Base-by-base conservation (phyloP, 1,284 basidiomycete genomes). In the Kalmanozyma brasiliensis region DNA sequence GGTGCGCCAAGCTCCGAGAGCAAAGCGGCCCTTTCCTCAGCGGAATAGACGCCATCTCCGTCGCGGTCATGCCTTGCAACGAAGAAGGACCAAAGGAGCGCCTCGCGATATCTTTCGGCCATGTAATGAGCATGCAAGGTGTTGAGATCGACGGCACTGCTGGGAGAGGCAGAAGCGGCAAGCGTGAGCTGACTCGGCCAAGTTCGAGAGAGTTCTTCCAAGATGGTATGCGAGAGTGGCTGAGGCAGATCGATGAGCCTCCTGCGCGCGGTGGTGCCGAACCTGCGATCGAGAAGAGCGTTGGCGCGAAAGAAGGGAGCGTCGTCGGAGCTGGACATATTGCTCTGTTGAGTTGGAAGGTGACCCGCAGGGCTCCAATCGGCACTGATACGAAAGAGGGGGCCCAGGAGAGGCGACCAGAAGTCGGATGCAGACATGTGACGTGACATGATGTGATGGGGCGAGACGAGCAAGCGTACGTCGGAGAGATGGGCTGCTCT, bases 11-110 rank as follows among this genome's bases (percentile, higher is more conserved):
- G 57, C 14, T 67, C 64, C 13, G 19, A 16, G 14, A 67, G 40
- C 34, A 67, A 29, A 1, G 52, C 58, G 6, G 47, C 16, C 0
- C 47, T 41, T 40, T 67, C 64, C 9, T 35, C 16, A 0, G 23
- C 5, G 2, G 57, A 61, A 24, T 52, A 52, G 11, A 35, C 23
- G 2, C 57, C 64, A 22, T 67, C 49, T 8, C 23, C 58, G 35
- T 67, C 64, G 11, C 35, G 42, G 19, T 67, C 64, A 20, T 67
- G 64, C 30, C 48, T 61, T 26, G 64, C 64, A 4, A 67, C 49
- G 5, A 67, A 14, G 41, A 67, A 60, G 0, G 64, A 67, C 64
- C 64, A 67, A 14, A 67, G 24, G 10, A 67, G 52, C 2, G 64
- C 64, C 20, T 67, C 64, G 10, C 64, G 38, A 19, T 51, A 34